phyloP scores from a whole-genome alignment of 768 basidiomycete species.

The Postia placenta region DNA sequence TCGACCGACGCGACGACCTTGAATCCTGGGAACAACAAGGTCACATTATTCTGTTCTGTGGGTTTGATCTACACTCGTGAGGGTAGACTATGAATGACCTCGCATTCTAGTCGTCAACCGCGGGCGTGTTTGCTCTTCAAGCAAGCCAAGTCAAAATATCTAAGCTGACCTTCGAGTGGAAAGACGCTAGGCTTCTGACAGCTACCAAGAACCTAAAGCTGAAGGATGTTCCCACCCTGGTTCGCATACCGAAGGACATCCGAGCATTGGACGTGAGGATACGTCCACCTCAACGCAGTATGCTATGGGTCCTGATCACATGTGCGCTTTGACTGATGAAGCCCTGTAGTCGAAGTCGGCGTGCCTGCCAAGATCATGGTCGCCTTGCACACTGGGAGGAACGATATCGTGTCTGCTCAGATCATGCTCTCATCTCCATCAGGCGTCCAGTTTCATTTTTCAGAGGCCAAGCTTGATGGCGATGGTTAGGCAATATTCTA shows the following conservation, averaged over 20 bases:
- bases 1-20: slow-evolving; percentile 36
- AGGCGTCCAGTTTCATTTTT: slow-evolving; percentile 40
- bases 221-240: slow-evolving; percentile 33
- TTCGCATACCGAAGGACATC: slow-evolving; percentile 59
- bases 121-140: slow-evolving; percentile 66
- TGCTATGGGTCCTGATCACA: slow-evolving; percentile 9
- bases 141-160: slow-evolving; percentile 61
- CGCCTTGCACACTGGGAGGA: slow-evolving; percentile 61
- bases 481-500: slow-evolving; percentile 22
- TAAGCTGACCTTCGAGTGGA: slow-evolving; percentile 62
- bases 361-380: slow-evolving; percentile 47
- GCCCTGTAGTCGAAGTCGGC: slow-evolving; percentile 58
- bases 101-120: slow-evolving; percentile 51
- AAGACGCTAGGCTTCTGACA: slow-evolving; percentile 30
- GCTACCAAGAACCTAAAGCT: slow-evolving; percentile 16
- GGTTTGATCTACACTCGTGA: slow-evolving; percentile 19
- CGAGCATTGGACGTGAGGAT: slow-evolving; percentile 60
- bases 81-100: slow-evolving; percentile 4
- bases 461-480: slow-evolving; percentile 35
- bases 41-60: slow-evolving; percentile 71
- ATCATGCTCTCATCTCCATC: slow-evolving; percentile 51
- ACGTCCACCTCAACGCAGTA: slow-evolving; percentile 42
- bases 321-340: not conserved
- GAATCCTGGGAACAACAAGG: slow-evolving; percentile 48
- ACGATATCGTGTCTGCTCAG: slow-evolving; percentile 48